Percentiles rank a stretch among this genome's conserved stretches.
phyloP scores from a whole-genome alignment of 169 alveolate species.

The Plasmodium adleri region DNA sequence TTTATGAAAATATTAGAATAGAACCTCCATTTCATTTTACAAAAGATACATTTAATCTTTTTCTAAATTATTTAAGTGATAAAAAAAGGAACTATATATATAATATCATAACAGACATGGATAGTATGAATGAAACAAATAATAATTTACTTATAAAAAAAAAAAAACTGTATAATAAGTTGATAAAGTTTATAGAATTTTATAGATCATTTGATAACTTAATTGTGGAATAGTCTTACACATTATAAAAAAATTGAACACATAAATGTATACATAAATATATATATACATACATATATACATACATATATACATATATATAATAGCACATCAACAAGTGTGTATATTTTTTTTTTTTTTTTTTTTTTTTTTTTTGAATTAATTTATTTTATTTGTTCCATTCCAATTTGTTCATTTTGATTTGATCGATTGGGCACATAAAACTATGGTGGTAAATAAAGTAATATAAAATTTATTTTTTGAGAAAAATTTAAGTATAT shows the following conservation, averaged over 20 bases:
- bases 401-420: background rate
- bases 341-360: too few relatives aligned
- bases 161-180: constrained; percentile 7
- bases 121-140: background rate
- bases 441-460: constrained; percentile 37
- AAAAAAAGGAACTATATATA: constrained; percentile 14
- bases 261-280: background rate
- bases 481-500: constrained; percentile 50
- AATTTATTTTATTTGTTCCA: background rate
- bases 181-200: constrained; percentile 11
- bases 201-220: constrained; percentile 33
- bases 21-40: constrained; percentile 33
- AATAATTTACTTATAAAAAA: background rate
- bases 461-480: constrained; percentile 65
- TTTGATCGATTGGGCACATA: constrained; percentile 58
- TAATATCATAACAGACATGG: background rate
- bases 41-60: constrained; percentile 44
- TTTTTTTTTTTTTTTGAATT: background rate
- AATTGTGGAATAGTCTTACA: background rate
- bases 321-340: too few relatives aligned
- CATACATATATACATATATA: too few relatives aligned
- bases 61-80: constrained; percentile 16
- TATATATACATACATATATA: background rate
- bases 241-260: background rate
- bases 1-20: background rate